Base-by-base conservation (phyloP, 257 asterid genomes). In the Rauvolfia tetraphylla region DNA sequence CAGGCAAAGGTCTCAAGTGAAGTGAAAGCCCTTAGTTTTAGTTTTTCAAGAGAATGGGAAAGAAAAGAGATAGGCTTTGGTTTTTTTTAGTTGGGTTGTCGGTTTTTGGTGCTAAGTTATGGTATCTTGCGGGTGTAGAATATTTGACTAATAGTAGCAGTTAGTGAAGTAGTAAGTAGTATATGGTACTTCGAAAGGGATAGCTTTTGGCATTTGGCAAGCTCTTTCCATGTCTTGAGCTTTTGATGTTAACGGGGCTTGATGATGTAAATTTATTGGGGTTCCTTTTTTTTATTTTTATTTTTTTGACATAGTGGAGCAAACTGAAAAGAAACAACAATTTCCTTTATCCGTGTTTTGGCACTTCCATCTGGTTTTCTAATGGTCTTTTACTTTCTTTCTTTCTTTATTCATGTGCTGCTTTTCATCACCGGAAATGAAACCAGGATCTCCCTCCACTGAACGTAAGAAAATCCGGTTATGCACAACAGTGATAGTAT, bases 1-100 rank as follows among this genome's bases (percentile, higher is more conserved):
- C 92, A 75, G 87, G 87, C 41, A 84, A 81, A 69, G 86, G 83
- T 68, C 87, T 85, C 49, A 82, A 88, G 78, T 84, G 81, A 77
- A 81, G 49, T 10, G 61, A 57, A 48, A 34, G 61, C 5, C 15
- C 25, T 69, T 69, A 25, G 57, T 69, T 71, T 31, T 71, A 29
- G 38, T 18, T 48, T 31, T 7, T 46, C 41, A 42, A 42, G 73
- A 42, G 36, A 69, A 69, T n/a, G 56, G 38, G 4, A 49, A 42
- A 12, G 53, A 7, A 65, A 34, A 65, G 29, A 36, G 18, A 3
- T 41, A 41, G 12, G 49, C 3, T 25, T 17, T 67, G 22, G 71
- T 20, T 67, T 34, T 72, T 31, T 38, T 18, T 25, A 18, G 62
- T 46, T 33, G 63, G 51, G 36, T 42, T 71, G 75, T 71, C 75